phyloP scores from a whole-genome alignment of 2,329 filamentous ascomycete species.

The Lithohypha guttulata region DNA sequence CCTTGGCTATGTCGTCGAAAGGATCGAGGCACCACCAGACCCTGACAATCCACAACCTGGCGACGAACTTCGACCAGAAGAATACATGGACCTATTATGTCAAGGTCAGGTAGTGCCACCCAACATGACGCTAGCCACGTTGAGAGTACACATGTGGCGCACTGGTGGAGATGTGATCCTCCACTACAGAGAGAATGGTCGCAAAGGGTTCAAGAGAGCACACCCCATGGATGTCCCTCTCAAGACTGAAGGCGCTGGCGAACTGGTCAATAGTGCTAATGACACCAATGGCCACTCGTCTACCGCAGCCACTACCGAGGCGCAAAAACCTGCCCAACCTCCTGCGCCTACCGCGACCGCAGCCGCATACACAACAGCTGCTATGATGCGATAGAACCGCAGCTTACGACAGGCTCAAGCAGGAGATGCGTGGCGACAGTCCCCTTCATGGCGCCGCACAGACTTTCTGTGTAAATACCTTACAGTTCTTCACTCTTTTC shows the following conservation, averaged over 20 bases:
- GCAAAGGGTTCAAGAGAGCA: constrained; percentile 40
- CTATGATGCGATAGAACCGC: constrained; percentile 5
- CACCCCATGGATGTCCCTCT: constrained; percentile 18
- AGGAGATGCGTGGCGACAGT: no score
- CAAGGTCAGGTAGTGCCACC: constrained; percentile 60
- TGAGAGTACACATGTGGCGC: constrained; percentile 88
- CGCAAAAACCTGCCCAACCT: neutral
- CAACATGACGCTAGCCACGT: constrained; percentile 85
- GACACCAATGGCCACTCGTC: constrained; percentile 1
- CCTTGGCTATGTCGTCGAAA: constrained; percentile 78
- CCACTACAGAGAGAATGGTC: constrained; percentile 86
- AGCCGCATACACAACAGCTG: neutral
- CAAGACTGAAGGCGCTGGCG: constrained; percentile 4
- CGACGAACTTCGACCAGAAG: constrained; percentile 49
- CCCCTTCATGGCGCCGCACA: no score
- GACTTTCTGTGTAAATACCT: no score
- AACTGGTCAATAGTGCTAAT: constrained; percentile 6
- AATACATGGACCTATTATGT: constrained; percentile 91
- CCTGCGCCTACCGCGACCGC: neutral
- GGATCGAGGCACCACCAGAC: constrained; percentile 57
- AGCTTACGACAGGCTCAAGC: no score
- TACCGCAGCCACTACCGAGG: neutral
- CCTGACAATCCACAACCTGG: constrained; percentile 1
- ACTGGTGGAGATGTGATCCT: constrained; percentile 86
- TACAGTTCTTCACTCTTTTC: no score